Base-by-base conservation (phyloP, 1,139 yeast species). In the Sugiyamaella novakii region DNA sequence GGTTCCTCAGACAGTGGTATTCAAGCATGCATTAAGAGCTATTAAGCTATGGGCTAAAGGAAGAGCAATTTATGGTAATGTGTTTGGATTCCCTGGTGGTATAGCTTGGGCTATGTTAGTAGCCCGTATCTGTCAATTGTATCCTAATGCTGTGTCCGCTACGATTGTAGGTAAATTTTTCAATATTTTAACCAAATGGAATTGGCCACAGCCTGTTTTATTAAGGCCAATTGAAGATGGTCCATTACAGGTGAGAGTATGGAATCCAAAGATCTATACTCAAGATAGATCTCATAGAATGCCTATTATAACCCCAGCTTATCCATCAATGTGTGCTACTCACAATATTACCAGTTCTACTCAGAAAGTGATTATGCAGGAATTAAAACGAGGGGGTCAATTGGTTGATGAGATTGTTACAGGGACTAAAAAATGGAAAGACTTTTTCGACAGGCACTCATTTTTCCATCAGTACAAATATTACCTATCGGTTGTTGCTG, bases 81-180 rank as follows among this genome's bases (percentile, higher is more conserved):
- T 92, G 42, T 88, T 85, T 76, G 98, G 98, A 0, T 92, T 92
- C 68, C 98, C 98, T 0, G 99, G 99, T 59, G 99, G 99, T 67
- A 98, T 92, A 29, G 98, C 98, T 0, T 92, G 98, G 98, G 99
- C 98, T 1, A 92, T 92, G 98, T 69, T 92, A 41, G 97, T 89
- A 5, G 98, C 98, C 0, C 78, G 98, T 61, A 89, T 92, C 28
- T 92, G 98, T 66, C 99, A 92, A 64, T 70, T 92, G 38, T 94
- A 91, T 64, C 99, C 99, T 1, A 91, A 91, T 68, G 96, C 98
- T 0, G 95, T 89, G 7, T 84, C 96, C 55, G 91, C 98, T 0
- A 89, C 87, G 1, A 84, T 92, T 49, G 84, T 92, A 11, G 83
- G 86, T 52, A 87, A 89, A 64, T 92, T 92, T 65, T 94, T 92